phyloP scores from a whole-genome alignment of 164 flowering plant species.

The Chimonanthus praecox region DNA sequence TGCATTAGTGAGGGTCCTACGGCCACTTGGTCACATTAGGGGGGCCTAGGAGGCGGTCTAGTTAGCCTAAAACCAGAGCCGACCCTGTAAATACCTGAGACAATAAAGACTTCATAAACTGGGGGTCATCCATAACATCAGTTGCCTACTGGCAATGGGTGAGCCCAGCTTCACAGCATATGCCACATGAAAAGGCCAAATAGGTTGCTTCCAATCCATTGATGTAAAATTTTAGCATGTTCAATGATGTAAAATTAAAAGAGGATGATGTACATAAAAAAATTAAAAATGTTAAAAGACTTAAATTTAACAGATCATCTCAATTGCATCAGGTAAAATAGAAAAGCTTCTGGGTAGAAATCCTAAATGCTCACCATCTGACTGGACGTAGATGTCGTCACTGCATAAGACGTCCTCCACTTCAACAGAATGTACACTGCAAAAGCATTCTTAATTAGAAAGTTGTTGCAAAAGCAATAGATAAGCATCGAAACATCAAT shows the following conservation, averaged over 20 bases:
- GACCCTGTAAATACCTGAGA: no score
- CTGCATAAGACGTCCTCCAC: slow-evolving; percentile 53
- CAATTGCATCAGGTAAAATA: slow-evolving; percentile 70
- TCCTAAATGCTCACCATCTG: slow-evolving; percentile 90
- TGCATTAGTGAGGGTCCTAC: no score
- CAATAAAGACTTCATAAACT: neutral
- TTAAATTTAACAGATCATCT: slow-evolving; percentile 52
- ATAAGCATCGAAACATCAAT: no score
- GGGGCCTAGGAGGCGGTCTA: no score
- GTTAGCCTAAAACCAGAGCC: no score
- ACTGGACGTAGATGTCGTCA: slow-evolving; percentile 59
- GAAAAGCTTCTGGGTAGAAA: slow-evolving; percentile 74
- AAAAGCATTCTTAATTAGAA: slow-evolving; percentile 9
- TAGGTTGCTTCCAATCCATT: neutral
- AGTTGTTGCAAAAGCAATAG: no score
- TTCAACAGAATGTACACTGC: slow-evolving; percentile 65
- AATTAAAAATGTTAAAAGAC: no score
- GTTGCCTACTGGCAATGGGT: neutral
- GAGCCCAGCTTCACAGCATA: neutral
- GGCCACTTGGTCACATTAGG: no score
- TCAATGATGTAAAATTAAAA: neutral
- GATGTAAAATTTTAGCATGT: slow-evolving; percentile 1
- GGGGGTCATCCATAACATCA: neutral
- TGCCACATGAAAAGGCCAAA: no score
- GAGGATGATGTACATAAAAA: no score